Base-by-base conservation (phyloP, 805 yeast genomes). In the Henningerozyma blattae region DNA sequence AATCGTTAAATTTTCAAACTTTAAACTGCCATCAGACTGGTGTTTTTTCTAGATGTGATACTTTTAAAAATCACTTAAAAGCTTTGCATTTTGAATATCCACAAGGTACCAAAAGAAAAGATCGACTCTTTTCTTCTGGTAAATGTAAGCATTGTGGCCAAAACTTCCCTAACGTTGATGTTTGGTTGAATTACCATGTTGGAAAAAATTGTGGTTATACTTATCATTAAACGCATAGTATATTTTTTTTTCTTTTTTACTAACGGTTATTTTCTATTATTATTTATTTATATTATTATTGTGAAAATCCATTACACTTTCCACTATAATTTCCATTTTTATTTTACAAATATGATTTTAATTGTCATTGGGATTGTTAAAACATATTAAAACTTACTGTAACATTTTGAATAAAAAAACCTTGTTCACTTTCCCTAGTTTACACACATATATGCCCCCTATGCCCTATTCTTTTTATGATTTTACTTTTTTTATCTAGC, bases 61-160 rank as follows among this genome's bases (percentile, higher is more conserved):
- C 96, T 4, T 86, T 74, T 60, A 86, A 86, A 51, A 86, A 86
- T 58, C 96, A 86, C 58, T 64, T 86, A 40, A 83, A 82, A 54
- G 93, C 95, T 2, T 68, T 86, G 40, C 96, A 86, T 52, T 86
- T 86, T 54, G 79, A 73, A 43, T 86, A 86, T 56, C 95, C 95
- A 4, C 69, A 70, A 27, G 94, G 94, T 5, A 85, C 94, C 3
- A 73, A 77, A 50, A 84, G 85, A 57, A 75, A 72, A 40, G 80
- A 83, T 46, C 68, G 96, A 41, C 55, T 59, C 15, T 68, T 71
- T 33, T 82, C 77, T 28, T 55, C 66, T 15, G 96, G 96, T 6
- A 64, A 63, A 36, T 87, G 96, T 59, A 75, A 76, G 47, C 78
- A 75, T 52, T 87, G 96, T 56, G 80, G 78, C 20, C 52, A 58